Evolutionary conservation across 1,284 basidiomycete genomes (phyloP).

Genomic region (Rhodotorula sp.): DNA sequence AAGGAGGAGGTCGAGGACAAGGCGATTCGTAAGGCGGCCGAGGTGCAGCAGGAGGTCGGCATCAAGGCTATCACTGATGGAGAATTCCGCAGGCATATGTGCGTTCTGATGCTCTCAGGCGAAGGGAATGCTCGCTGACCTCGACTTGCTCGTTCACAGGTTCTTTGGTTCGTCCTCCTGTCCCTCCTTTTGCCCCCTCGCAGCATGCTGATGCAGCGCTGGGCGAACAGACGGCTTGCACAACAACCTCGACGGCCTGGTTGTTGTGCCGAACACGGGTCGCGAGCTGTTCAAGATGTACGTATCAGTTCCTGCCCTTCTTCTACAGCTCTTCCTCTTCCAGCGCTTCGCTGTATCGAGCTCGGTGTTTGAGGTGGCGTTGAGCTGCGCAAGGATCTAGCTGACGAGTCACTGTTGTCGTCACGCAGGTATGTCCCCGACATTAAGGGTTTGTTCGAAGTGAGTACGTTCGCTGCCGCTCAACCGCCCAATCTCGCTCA

Average conservation of each 20-base stretch:
- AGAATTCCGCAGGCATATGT: slow-evolving; percentile 45
- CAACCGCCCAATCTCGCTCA: no score
- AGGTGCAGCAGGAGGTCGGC: slow-evolving; percentile 45
- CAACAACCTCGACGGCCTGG: slow-evolving; percentile 60
- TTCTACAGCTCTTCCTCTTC: no score
- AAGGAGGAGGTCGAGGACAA: slow-evolving; percentile 47
- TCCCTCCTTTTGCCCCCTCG: no score
- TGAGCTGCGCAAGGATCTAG: no score
- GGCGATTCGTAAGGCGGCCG: slow-evolving; percentile 49
- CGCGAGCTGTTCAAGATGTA: slow-evolving; percentile 53
- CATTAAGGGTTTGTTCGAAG: slow-evolving; percentile 51
- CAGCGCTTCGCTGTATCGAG: no score
- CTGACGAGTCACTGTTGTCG: no score
- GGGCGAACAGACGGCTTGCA: slow-evolving; percentile 56
- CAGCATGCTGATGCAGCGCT: no score
- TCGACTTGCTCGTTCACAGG: no score
- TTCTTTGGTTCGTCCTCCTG: background rate
- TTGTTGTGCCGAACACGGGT: slow-evolving; percentile 53
- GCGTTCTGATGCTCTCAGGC: background rate
- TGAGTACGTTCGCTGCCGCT: background rate
- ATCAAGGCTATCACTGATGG: slow-evolving; percentile 50
- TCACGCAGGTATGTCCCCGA: slow-evolving; percentile 45
- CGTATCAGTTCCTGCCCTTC: slow-evolving; percentile 43
- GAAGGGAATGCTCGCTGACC: no score
- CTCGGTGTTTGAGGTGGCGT: no score